phyloP scores from a whole-genome alignment of 1,284 basidiomycete genomes.

The Mycena sp. region DNA sequence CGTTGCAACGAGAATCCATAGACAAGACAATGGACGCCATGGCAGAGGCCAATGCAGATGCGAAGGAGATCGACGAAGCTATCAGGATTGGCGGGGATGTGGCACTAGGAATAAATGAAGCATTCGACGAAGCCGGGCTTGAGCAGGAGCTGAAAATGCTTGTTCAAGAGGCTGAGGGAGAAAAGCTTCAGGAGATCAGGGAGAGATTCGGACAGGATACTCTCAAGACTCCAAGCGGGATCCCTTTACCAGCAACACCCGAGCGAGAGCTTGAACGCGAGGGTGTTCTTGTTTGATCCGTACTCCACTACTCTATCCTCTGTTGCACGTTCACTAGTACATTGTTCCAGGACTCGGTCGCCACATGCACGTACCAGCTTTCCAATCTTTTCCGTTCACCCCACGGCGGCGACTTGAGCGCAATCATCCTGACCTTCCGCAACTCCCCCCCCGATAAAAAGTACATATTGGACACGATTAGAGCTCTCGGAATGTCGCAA shows the following conservation, averaged over 20 bases:
- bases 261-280: not conserved
- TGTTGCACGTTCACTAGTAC: too few relatives aligned
- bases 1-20: conserved; percentile 79
- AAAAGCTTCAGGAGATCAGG: conserved; percentile 38
- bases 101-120: conserved; percentile 58
- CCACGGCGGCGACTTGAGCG: too few relatives aligned
- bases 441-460: too few relatives aligned
- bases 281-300: not conserved
- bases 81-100: conserved; percentile 74
- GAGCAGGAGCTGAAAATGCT: conserved; percentile 67
- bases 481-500: too few relatives aligned
- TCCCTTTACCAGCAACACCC: not conserved
- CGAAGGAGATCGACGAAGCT: conserved; percentile 84
- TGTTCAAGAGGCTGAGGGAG: conserved; percentile 56
- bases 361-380: too few relatives aligned
- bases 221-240: not conserved
- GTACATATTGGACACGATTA: too few relatives aligned
- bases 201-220: not conserved
- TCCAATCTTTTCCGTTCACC: too few relatives aligned
- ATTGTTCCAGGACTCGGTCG: too few relatives aligned
- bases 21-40: conserved; percentile 90
- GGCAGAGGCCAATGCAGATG: conserved; percentile 83
- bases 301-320: too few relatives aligned
- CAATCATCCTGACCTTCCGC: too few relatives aligned
- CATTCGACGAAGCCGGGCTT: conserved; percentile 66